Percentiles rank a stretch among this genome's conserved stretches.
These are phyloP conservation scores for Luffa acutangula DNA, from an alignment of 306 rosid species.

Conservation along the genomic window DNA sequence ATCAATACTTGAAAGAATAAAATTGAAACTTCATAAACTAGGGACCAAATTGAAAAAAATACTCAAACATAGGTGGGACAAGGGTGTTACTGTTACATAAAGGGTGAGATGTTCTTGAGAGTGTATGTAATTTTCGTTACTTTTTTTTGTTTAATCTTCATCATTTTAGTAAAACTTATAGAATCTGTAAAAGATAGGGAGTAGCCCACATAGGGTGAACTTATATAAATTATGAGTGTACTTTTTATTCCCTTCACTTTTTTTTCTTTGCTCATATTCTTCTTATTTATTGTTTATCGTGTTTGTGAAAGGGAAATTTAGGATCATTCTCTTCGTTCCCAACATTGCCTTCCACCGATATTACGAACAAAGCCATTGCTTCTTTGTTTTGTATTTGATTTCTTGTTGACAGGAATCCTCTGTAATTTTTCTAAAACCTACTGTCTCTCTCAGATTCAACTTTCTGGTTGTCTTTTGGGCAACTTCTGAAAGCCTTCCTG, in stretches of 20 bases:
- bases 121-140: neutral
- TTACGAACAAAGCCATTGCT: neutral
- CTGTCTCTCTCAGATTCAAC: no score
- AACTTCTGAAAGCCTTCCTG: neutral
- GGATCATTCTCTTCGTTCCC: neutral
- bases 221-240: no score
- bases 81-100: neutral
- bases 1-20: no score
- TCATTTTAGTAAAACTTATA: neutral
- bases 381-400: neutral
- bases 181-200: no score
- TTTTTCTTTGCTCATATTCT: neutral
- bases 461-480: neutral
- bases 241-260: no score
- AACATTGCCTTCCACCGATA: neutral
- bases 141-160: neutral
- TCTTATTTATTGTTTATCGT: neutral
- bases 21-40: neutral
- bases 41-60: no score
- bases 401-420: neutral
- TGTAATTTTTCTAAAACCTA: neutral
- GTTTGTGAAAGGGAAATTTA: no score
- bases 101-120: neutral
- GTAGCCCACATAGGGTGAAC: neutral
- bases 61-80: neutral